A percentile compares a stretch with the other conserved stretches of the same genome.
Evolutionary conservation across 2,329 filamentous ascomycete genomes (phyloP).

Genomic region (Fusarium praegraminearum): DNA sequence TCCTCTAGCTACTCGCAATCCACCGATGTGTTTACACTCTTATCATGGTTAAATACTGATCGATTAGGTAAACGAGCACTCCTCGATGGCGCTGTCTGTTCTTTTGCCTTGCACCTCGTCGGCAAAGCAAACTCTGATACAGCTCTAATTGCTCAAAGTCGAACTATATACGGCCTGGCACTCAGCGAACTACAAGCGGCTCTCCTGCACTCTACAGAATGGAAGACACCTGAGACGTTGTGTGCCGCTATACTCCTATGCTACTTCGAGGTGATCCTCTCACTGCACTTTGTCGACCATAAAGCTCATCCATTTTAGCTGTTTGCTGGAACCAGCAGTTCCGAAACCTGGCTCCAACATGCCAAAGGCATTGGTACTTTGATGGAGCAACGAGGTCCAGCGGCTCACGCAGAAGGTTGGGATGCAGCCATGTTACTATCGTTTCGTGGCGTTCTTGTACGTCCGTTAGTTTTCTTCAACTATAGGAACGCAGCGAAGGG

Average conservation of each 20-base stretch:
- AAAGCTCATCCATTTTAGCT: conserved; percentile 47
- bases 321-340: conserved; percentile 55
- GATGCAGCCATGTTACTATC: conserved; percentile 55
- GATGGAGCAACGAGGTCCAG: conserved; percentile 55
- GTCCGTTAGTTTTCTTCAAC: conserved; percentile 32
- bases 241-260: conserved; percentile 57
- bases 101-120: conserved; percentile 54
- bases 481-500: conserved; percentile 8
- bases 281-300: neutral
- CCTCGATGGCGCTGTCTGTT: conserved; percentile 55
- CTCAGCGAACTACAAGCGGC: conserved; percentile 53
- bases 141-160: conserved; percentile 51
- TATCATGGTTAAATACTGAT: conserved; percentile 46
- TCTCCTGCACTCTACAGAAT: conserved; percentile 54
- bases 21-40: conserved; percentile 43
- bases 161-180: conserved; percentile 55
- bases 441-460: conserved; percentile 54
- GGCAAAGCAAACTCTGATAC: conserved; percentile 52
- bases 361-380: conserved; percentile 54
- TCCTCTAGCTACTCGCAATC: conserved; percentile 35
- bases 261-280: conserved; percentile 53
- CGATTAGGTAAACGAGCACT: conserved; percentile 52
- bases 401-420: conserved; percentile 51
- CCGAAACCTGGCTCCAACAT: conserved; percentile 56
- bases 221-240: conserved; percentile 57